Base-by-base conservation (phyloP, 352 stramenopile species). In the Phytophthora ramorum region DNA sequence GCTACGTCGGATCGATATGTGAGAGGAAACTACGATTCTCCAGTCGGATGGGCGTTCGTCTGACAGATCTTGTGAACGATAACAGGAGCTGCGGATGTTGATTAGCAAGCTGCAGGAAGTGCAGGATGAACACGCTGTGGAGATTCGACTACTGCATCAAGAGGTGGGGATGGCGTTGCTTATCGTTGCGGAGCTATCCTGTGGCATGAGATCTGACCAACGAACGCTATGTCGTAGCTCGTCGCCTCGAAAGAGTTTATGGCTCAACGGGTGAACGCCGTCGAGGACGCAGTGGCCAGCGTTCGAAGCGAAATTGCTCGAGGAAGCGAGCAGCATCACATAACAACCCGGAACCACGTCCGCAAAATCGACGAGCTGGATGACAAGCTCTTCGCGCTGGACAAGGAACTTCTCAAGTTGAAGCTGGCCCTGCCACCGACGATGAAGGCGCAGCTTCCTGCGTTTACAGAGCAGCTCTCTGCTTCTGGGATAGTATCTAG, bases 381-480 rank as follows among this genome's bases (percentile, higher is more conserved):
- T 41, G 81, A 89, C 30, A 87, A 84, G 32, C 40, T 90, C 1
- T 90, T 92, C 53, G 35, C 40, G 1, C 40, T 90, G 28, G 81
- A 92, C 55, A 92, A 90, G 57, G 81, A 90, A 41, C 35, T 90
- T 16, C 81, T 92, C 26, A 87, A 81, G 57, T 19, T 90, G 35
- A 89, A 89, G 50, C 70, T 92, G 34, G 68, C 66, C 19, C 50
- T 90, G 0, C 83, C 83, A 37, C 74, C 77, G n/a, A 71, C 67
- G 0, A 47, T 81, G 26, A 75, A 74, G 14, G 71, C 77, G 1
- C 73, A 86, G 41, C 50, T 85, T 14, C 49, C 69, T 19, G 44
- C 56, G 12, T 73, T 73, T 47, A 59, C 51, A 12, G 58, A 64
- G 12, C 30, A 64, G 17, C 14, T 22, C 1, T 57, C 34, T 10